A percentile compares a stretch with the other conserved stretches of the same genome.
Conservation (phyloP, 2,329 filamentous ascomycete genomes). For the Colletotrichum caudatum region DNA sequence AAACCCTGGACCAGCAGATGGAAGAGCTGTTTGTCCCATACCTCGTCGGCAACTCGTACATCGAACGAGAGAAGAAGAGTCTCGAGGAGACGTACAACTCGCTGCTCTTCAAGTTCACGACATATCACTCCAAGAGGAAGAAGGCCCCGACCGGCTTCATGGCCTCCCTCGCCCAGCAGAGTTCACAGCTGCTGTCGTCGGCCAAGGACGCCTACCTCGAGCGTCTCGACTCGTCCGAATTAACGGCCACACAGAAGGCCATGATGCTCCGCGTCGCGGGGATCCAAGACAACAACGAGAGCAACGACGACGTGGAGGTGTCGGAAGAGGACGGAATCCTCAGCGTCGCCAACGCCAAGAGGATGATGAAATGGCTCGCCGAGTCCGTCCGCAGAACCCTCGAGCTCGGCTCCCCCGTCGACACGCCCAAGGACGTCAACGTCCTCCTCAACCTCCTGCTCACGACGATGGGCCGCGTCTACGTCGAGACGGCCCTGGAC, state of each 20-base stretch:
- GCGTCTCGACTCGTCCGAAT: slow-evolving; percentile 86
- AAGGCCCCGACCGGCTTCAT: slow-evolving; percentile 94
- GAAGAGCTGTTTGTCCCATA: slow-evolving; percentile 83
- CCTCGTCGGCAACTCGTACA: slow-evolving; percentile 76
- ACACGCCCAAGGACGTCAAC: slow-evolving; percentile 94
- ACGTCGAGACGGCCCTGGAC: slow-evolving; percentile 75
- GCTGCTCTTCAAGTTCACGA: slow-evolving; percentile 93
- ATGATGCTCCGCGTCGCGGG: slow-evolving; percentile 93
- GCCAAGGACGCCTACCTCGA: slow-evolving; percentile 94
- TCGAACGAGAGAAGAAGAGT: slow-evolving; percentile 75
- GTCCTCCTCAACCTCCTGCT: slow-evolving; percentile 86
- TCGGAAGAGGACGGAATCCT: slow-evolving; percentile 89
- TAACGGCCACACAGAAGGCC: slow-evolving; percentile 87
- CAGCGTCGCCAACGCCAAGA: slow-evolving; percentile 88
- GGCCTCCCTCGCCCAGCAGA: slow-evolving; percentile 89
- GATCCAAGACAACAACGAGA: slow-evolving; percentile 78
- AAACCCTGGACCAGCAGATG: slow-evolving; percentile 78
- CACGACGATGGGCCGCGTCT: slow-evolving; percentile 87
- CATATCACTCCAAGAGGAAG: slow-evolving; percentile 90
- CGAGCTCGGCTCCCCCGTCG: slow-evolving; percentile 86
- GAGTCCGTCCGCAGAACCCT: slow-evolving; percentile 92
- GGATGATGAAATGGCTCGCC: slow-evolving; percentile 97
- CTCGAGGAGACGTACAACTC: slow-evolving; percentile 89
- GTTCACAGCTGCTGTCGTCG: slow-evolving; percentile 87
- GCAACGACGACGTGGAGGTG: slow-evolving; percentile 89